Percentiles rank a stretch among this genome's conserved stretches.
These are phyloP conservation scores for Ogataea paraovalis DNA, from an alignment of 805 yeast species.

Conservation along the genomic window DNA sequence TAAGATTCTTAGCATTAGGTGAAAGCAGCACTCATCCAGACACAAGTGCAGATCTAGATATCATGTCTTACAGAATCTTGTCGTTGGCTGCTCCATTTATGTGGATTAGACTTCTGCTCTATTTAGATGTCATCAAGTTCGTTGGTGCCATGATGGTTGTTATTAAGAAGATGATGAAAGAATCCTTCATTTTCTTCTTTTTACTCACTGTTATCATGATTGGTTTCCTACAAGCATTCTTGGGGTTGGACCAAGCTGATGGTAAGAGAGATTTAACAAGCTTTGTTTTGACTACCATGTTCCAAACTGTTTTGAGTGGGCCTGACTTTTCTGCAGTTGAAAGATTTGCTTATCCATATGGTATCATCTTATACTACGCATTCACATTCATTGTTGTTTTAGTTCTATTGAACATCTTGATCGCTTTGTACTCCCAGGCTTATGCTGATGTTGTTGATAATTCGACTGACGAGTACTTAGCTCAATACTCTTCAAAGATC, in stretches of 20 bases:
- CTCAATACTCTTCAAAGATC: slow-evolving; percentile 79
- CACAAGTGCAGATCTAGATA: slow-evolving; percentile 21
- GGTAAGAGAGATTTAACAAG: slow-evolving; percentile 75
- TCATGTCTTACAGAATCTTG: slow-evolving; percentile 57
- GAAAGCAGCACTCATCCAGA: slow-evolving; percentile 20
- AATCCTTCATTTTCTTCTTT: slow-evolving; percentile 77
- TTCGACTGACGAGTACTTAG: slow-evolving; percentile 81
- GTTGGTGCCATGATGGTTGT: slow-evolving; percentile 90
- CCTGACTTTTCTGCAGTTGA: slow-evolving; percentile 69
- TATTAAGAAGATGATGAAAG: slow-evolving; percentile 80
- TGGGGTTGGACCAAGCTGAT: slow-evolving; percentile 85
- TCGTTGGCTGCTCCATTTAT: slow-evolving; percentile 83
- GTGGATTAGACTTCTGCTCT: slow-evolving; percentile 77
- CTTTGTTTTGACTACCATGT: slow-evolving; percentile 57
- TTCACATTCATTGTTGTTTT: slow-evolving; percentile 74
- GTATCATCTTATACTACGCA: slow-evolving; percentile 69
- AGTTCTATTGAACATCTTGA: slow-evolving; percentile 73
- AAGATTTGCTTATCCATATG: slow-evolving; percentile 79
- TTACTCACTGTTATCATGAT: slow-evolving; percentile 63
- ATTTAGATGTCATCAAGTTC: slow-evolving; percentile 72
- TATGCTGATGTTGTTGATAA: slow-evolving; percentile 77
- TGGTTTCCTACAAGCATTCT: slow-evolving; percentile 83
- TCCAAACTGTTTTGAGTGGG: slow-evolving; percentile 70
- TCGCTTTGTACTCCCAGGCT: slow-evolving; percentile 83
- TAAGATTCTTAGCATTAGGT: slow-evolving; percentile 47